Evolutionary conservation across 2,329 filamentous ascomycete genomes (phyloP).

Genomic region (Paraphoma sp.): DNA sequence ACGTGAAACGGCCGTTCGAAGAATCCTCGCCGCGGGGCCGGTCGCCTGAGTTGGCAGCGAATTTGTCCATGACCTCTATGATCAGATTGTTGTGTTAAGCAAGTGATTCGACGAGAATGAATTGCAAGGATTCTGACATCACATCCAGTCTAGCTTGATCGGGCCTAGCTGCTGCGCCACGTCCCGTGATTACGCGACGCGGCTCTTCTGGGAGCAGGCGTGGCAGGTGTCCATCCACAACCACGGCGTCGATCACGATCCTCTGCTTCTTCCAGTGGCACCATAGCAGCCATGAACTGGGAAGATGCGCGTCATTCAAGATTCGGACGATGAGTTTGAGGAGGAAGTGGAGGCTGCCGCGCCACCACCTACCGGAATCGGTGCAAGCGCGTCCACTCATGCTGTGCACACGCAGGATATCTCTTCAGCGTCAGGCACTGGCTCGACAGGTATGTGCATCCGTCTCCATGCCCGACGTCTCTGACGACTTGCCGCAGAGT

Average conservation of each 20-base stretch:
- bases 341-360: conserved; percentile 32
- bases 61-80: conserved; percentile 32
- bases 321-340: conserved; percentile 47
- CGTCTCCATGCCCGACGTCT: neutral
- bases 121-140: too few relatives aligned
- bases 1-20: conserved; percentile 70
- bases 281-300: conserved; percentile 6
- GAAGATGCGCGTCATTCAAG: conserved; percentile 42
- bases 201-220: conserved; percentile 8
- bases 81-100: neutral
- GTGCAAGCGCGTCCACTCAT: conserved; percentile 17
- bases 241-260: neutral
- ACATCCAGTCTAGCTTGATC: conserved; percentile 7
- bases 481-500: conserved; percentile 19
- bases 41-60: conserved; percentile 25
- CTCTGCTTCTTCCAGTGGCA: too few relatives aligned
- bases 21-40: conserved; percentile 24
- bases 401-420: conserved; percentile 1
- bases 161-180: conserved; percentile 7
- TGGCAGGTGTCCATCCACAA: neutral
- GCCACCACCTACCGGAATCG: conserved; percentile 17
- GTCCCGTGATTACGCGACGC: conserved; percentile 27
- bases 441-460: conserved; percentile 36
- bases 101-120: neutral
- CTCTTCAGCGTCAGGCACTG: conserved; percentile 23